These are phyloP conservation scores for Lonicera japonica DNA, from an alignment of 129 eudicot genomes.

Conservation along the genomic window DNA sequence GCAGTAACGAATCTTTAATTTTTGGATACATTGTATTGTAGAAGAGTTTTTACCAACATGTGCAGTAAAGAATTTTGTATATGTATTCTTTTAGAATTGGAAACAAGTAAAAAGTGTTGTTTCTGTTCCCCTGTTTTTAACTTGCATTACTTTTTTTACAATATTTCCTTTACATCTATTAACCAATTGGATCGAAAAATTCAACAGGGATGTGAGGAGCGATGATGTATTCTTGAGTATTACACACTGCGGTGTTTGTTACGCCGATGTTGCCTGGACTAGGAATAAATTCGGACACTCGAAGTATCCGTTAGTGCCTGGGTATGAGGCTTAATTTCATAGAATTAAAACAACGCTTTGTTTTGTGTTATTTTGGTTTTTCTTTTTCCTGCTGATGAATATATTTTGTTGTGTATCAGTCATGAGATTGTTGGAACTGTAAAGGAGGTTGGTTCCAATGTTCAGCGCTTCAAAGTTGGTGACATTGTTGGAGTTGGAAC, in stretches of 20 bases:
- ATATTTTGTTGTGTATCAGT: conserved; percentile 26
- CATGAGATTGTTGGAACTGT: conserved; percentile 95
- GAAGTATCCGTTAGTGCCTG: conserved; percentile 90
- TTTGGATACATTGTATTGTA: too few relatives aligned
- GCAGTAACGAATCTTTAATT: too few relatives aligned
- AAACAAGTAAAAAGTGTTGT: too few relatives aligned
- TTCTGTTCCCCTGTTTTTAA: too few relatives aligned
- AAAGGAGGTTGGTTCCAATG: conserved; percentile 60
- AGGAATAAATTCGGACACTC: conserved; percentile 54
- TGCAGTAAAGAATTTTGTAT: too few relatives aligned
- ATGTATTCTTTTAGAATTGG: too few relatives aligned
- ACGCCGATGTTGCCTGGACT: conserved; percentile 87
- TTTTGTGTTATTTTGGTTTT: background rate
- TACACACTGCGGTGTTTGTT: conserved; percentile 79
- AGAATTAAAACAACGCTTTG: background rate
- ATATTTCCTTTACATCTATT: too few relatives aligned
- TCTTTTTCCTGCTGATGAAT: background rate
- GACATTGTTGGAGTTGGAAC: conserved; percentile 92
- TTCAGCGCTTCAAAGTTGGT: conserved; percentile 55
- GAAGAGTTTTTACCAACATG: too few relatives aligned
- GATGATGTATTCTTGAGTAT: conserved; percentile 71
- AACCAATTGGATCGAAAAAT: background rate
- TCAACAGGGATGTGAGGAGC: conserved; percentile 56
- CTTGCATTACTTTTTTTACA: background rate
- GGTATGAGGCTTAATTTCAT: conserved; percentile 38